Conservation (phyloP, 179 eudicot species). For the Nepenthes alata region DNA sequence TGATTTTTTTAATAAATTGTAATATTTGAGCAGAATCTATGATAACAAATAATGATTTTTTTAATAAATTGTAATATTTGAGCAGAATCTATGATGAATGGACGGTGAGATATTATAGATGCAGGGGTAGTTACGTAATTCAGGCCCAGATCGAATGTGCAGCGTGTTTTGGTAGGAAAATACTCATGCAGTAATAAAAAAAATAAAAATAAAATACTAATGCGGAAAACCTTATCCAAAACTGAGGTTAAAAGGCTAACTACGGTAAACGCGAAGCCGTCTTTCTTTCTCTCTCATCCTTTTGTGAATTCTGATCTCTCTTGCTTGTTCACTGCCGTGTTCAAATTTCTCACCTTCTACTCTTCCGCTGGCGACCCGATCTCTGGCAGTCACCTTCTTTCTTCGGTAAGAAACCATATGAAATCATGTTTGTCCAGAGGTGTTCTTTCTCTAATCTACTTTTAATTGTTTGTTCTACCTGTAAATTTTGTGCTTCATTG, state of each 20-base stretch:
- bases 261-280: conserved; percentile 10
- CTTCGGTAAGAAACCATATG: conserved; percentile 5
- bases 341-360: conserved; percentile 4
- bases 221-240: conserved; percentile 25
- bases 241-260: conserved; percentile 22
- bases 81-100: too few species aligned
- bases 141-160: too few species aligned
- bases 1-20: too few species aligned
- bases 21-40: too few species aligned
- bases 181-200: neutral
- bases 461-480: neutral
- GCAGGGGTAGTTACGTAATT: too few species aligned
- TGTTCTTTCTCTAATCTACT: neutral
- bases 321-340: neutral
- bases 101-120: too few species aligned
- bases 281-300: conserved; percentile 1
- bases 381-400: neutral
- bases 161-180: too few species aligned
- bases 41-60: too few species aligned
- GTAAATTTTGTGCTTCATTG: neutral
- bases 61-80: too few species aligned
- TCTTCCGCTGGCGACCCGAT: neutral
- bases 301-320: neutral
- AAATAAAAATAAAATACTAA: neutral
- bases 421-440: neutral